Base-by-base conservation (phyloP, 2,329 filamentous ascomycete genomes). In the Xylariaceae sp. region DNA sequence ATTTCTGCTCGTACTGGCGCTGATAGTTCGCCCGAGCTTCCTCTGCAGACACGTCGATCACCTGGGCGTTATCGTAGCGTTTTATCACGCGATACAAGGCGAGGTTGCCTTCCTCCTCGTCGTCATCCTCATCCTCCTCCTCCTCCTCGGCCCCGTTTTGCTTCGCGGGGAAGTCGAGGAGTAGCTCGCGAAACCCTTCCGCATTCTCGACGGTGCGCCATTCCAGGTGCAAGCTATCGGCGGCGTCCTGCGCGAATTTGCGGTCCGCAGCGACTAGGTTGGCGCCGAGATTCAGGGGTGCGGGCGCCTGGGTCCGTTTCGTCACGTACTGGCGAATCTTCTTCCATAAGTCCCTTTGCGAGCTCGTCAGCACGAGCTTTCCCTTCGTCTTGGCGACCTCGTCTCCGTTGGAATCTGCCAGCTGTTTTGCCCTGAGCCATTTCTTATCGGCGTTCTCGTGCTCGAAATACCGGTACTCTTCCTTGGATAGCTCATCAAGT, bases 391-490 rank as follows among this genome's bases (percentile, higher is more conserved):
- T 70, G 16, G 63, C 66, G 48, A 80, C 77, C 28, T 78, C 69
- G 59, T 81, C 81, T 26, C 78, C 74, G 50, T 83, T 80, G 39
- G 76, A 70, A 41, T 83, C 83, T 35, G 80, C 80, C 60, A 82
- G 73, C 51, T 83, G 80, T 67, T 96, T 97, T 27, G 87, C 82
- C 55, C 84, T 88, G 57, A 95, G 85, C 92, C 92, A 98, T 55
- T 82, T 84, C 34, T 88, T 83, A 63, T 97, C 88, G 5, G 86
- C 75, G 49, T 88, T 82, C 55, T 97, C 94, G 28, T 81, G 74
- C 63, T 98, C 90, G 54, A 98, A 98, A 56, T 92, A 86, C n/a
- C 85, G 77, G 57, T 85, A 83, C 62, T 98, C 92, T 41, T 94
- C 86, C 57, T 90, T 84, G 38, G 85, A 84, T 40, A 98, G 71